Percentiles rank a stretch among this genome's conserved stretches.
These are phyloP conservation scores for Penicillium subrubescens DNA, from an alignment of 495 filamentous ascomycete species.

Conservation along the genomic window DNA sequence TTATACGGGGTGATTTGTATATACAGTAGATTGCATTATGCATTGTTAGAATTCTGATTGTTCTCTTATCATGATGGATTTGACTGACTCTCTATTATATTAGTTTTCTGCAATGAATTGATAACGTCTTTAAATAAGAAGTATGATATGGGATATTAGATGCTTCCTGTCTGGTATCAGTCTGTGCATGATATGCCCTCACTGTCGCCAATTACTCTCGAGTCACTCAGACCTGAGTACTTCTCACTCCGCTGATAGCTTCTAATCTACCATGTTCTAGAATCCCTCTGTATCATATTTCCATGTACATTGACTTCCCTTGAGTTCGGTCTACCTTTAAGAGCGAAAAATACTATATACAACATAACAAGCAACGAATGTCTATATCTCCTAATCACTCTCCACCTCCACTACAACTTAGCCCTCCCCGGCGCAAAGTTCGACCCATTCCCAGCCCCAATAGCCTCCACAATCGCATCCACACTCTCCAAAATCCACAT, in stretches of 20 bases:
- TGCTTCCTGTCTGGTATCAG: no score
- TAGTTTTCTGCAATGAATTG: no score
- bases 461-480: slow-evolving; percentile 65
- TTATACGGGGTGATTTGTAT: background rate
- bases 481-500: slow-evolving; percentile 70
- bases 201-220: no score
- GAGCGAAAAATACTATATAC: background rate
- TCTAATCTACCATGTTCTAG: no score
- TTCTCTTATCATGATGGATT: background rate
- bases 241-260: no score
- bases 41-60: background rate
- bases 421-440: slow-evolving; percentile 61
- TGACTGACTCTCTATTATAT: no score
- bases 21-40: background rate
- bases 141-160: background rate
- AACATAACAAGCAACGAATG: background rate
- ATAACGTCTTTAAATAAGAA: no score
- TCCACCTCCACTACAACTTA: slow-evolving; percentile 40
- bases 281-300: background rate
- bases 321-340: background rate
- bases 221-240: no score
- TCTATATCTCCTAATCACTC: background rate
- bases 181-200: no score
- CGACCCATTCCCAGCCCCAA: slow-evolving; percentile 58
- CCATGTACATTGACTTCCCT: background rate